Percentiles rank a stretch among this genome's conserved stretches.
Evolutionary conservation across 805 yeast species (phyloP).

Genomic region (Zygoascus biomembranicola): DNA sequence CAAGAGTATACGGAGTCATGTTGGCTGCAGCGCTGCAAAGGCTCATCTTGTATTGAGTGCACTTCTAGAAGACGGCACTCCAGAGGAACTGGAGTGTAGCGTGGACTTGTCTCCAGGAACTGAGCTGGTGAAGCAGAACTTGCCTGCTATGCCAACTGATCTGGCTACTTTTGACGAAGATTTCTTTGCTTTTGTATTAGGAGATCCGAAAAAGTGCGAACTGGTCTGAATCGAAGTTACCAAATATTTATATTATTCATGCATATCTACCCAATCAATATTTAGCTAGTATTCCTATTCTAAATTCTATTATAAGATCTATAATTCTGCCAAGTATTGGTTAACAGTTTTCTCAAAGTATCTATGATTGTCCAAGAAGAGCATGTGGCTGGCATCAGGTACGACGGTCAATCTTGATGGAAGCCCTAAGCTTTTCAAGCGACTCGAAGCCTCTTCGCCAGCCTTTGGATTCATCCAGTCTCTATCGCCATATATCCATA

Average conservation of each 20-base stretch:
- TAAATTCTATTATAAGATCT: no score
- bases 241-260: no score
- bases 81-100: neutral
- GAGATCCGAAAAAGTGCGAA: conserved; percentile 22
- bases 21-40: conserved; percentile 10
- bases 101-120: neutral
- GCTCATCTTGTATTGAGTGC: conserved; percentile 7
- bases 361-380: conserved; percentile 52
- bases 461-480: conserved; percentile 55
- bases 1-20: conserved; percentile 3
- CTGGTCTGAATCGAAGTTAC: neutral
- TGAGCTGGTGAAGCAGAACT: neutral
- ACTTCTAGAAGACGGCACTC: conserved; percentile 1
- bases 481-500: conserved; percentile 79
- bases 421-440: conserved; percentile 15
- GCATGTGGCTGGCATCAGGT: conserved; percentile 59
- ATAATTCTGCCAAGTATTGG: conserved; percentile 26
- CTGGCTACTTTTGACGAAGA: conserved; percentile 3
- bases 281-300: no score
- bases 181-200: conserved; percentile 20
- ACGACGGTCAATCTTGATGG: conserved; percentile 30
- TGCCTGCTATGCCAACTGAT: conserved; percentile 4
- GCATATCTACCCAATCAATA: no score
- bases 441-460: conserved; percentile 29
- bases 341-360: conserved; percentile 43